These are phyloP conservation scores for Papiliotrema nemorosa DNA, from an alignment of 1,284 basidiomycete genomes.

Conservation along the genomic window DNA sequence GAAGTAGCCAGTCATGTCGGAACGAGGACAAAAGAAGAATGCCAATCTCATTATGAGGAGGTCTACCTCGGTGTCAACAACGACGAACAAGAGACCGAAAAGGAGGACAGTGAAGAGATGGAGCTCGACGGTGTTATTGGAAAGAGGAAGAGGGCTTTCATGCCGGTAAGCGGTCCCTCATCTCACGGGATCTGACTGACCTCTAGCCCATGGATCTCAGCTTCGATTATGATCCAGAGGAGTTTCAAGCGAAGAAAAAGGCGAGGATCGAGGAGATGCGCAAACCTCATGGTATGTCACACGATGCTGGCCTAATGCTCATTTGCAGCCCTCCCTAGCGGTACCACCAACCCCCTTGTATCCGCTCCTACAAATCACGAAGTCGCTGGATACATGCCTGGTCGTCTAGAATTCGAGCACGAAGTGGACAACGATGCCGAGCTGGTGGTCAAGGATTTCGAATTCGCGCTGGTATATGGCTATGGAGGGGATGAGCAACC, in stretches of 20 bases:
- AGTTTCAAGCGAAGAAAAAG: slow-evolving; percentile 83
- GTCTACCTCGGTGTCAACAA: slow-evolving; percentile 63
- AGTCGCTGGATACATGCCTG: slow-evolving; percentile 88
- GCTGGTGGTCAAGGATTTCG: slow-evolving; percentile 90
- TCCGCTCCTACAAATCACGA: slow-evolving; percentile 94
- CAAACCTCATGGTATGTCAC: slow-evolving; percentile 49
- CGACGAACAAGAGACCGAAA: slow-evolving; percentile 19
- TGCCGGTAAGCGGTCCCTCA: slow-evolving; percentile 63
- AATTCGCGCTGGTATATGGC: slow-evolving; percentile 81
- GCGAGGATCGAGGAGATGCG: slow-evolving; percentile 66
- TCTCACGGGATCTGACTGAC: not conserved
- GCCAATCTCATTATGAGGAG: slow-evolving; percentile 81
- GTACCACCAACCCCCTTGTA: slow-evolving; percentile 66
- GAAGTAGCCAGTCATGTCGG: slow-evolving; percentile 95
- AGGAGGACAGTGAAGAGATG: slow-evolving; percentile 9
- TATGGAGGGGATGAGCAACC: slow-evolving; percentile 82
- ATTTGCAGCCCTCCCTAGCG: slow-evolving; percentile 43
- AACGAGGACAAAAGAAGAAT: slow-evolving; percentile 90
- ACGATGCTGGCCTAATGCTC: not conserved
- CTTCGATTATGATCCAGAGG: slow-evolving; percentile 71
- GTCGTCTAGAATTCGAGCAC: slow-evolving; percentile 94
- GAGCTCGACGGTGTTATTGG: slow-evolving; percentile 9
- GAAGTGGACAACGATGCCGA: slow-evolving; percentile 97
- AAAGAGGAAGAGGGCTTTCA: slow-evolving; percentile 33
- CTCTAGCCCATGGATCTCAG: slow-evolving; percentile 62